Evolutionary conservation across 225 moss, liverwort and hornwort genomes (phyloP).

Genomic region (Straminergon stramineum): DNA sequence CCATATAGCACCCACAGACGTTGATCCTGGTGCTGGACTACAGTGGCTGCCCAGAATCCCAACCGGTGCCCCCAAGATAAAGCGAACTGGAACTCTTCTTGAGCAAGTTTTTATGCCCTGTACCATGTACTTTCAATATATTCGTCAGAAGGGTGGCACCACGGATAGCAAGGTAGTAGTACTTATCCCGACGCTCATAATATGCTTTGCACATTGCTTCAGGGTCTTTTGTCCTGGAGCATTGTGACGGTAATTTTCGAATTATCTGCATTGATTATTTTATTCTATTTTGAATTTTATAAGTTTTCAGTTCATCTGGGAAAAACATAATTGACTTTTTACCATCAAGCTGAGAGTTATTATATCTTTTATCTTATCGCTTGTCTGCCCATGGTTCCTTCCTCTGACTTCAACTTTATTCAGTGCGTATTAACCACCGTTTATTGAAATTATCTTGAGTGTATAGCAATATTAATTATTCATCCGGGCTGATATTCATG

Average conservation of each 20-base stretch:
- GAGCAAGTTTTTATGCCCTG: slow-evolving; percentile 98
- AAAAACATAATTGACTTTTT: background rate
- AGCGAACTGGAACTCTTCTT: slow-evolving; percentile 90
- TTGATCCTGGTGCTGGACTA: slow-evolving; percentile 90
- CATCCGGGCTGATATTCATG: background rate
- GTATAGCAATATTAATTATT: background rate
- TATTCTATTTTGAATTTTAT: background rate
- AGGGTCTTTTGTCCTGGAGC: background rate
- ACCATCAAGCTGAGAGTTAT: background rate
- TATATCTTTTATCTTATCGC: background rate
- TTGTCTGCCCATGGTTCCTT: background rate
- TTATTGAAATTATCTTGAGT: background rate
- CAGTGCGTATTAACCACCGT: background rate
- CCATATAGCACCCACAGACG: slow-evolving; percentile 95
- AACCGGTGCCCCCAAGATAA: slow-evolving; percentile 76
- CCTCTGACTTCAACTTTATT: background rate
- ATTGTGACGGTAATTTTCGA: background rate
- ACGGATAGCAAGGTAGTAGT: slow-evolving; percentile 83
- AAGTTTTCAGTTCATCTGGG: background rate
- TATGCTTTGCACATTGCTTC: background rate
- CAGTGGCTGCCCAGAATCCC: slow-evolving; percentile 97
- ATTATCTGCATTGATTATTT: background rate
- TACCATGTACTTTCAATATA: slow-evolving; percentile 96
- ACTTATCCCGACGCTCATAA: slow-evolving; percentile 4
- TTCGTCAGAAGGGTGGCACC: slow-evolving; percentile 92